Conservation (phyloP, 2,329 filamentous ascomycete species). For the Colletotrichum karsti region DNA sequence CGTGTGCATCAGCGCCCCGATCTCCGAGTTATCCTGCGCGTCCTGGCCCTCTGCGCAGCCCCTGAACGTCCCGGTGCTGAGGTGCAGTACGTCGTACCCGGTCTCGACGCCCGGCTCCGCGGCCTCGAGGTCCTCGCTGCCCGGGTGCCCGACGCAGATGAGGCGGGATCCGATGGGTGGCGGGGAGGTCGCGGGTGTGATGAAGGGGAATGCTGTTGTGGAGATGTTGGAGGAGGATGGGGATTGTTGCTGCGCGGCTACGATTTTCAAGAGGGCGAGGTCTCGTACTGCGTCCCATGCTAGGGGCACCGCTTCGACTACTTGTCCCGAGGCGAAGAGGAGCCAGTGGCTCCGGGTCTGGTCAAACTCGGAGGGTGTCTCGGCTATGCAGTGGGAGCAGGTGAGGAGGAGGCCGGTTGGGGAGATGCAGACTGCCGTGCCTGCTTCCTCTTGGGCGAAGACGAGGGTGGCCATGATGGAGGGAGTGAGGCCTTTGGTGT, state of each 20-base stretch:
- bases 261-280: slow-evolving; percentile 54
- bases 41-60: slow-evolving; percentile 49
- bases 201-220: slow-evolving; percentile 31
- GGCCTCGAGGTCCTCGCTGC: slow-evolving; percentile 53
- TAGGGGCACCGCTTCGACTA: slow-evolving; percentile 47
- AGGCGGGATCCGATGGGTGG: slow-evolving; percentile 33
- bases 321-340: slow-evolving; percentile 48
- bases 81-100: slow-evolving; percentile 55
- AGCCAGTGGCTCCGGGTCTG: slow-evolving; percentile 45
- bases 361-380: slow-evolving; percentile 44
- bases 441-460: slow-evolving; percentile 58
- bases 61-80: slow-evolving; percentile 51
- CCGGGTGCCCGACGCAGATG: slow-evolving; percentile 45
- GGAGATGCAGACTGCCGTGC: slow-evolving; percentile 59
- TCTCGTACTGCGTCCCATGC: slow-evolving; percentile 53
- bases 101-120: slow-evolving; percentile 42
- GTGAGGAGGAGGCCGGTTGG: slow-evolving; percentile 54
- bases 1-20: slow-evolving; percentile 60
- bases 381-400: slow-evolving; percentile 60
- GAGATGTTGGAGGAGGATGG: not conserved
- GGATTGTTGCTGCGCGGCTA: slow-evolving; percentile 33
- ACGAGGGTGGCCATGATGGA: slow-evolving; percentile 45
- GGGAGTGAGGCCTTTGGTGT: not conserved
- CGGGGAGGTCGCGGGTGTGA: slow-evolving; percentile 24
- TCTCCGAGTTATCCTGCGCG: slow-evolving; percentile 58